Conservation (phyloP, 2,329 filamentous ascomycete species). For the Xylariaceae sp. region DNA sequence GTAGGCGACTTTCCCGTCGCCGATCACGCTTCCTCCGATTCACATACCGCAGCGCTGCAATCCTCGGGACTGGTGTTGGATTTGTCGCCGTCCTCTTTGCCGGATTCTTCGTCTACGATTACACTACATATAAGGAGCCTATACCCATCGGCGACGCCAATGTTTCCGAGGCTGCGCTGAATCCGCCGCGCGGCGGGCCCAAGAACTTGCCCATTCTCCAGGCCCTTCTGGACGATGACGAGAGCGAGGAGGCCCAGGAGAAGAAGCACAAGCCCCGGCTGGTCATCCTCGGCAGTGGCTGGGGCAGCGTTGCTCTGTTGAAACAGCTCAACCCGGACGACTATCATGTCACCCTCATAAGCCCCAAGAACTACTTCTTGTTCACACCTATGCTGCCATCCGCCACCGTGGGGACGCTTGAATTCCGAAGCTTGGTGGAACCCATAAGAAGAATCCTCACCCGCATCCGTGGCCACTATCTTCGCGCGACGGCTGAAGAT, state of each 20-base stretch:
- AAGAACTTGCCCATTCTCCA: constrained; percentile 94
- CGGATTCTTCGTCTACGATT: constrained; percentile 90
- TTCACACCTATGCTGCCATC: constrained; percentile 98
- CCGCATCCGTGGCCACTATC: constrained; percentile 77
- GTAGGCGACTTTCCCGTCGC: constrained; percentile 46
- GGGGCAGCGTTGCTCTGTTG: constrained; percentile 87
- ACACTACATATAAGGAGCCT: constrained; percentile 77
- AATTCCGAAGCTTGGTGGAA: constrained; percentile 85
- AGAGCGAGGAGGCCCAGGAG: constrained; percentile 60
- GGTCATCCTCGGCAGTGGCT: constrained; percentile 88
- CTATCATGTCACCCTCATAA: constrained; percentile 93
- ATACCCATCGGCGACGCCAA: constrained; percentile 63
- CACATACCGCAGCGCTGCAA: constrained; percentile 63
- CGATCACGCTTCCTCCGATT: constrained; percentile 50
- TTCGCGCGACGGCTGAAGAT: constrained; percentile 80
- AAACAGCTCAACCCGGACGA: constrained; percentile 87
- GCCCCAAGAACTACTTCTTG: constrained; percentile 91
- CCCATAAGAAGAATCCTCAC: constrained; percentile 81
- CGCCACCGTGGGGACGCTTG: constrained; percentile 91
- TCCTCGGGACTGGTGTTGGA: constrained; percentile 68
- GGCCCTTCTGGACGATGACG: constrained; percentile 82
- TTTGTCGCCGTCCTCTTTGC: constrained; percentile 64
- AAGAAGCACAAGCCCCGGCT: constrained; percentile 86
- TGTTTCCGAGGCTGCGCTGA: constrained; percentile 78
- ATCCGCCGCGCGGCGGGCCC: constrained; percentile 75